phyloP scores from a whole-genome alignment of 2,329 filamentous ascomycete genomes.

The Fusarium scirpi region DNA sequence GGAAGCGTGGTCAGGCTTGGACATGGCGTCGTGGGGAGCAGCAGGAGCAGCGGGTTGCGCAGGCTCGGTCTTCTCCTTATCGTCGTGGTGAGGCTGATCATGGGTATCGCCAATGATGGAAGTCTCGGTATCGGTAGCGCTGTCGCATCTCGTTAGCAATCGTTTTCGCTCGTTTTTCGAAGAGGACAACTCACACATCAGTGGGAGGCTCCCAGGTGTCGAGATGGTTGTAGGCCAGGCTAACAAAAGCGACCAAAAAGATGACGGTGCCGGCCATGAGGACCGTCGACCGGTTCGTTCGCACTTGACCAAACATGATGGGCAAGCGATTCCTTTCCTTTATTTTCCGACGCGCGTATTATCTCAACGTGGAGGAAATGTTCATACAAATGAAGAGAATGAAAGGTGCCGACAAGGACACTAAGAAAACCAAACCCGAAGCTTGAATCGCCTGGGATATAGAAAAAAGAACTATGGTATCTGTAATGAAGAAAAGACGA shows the following conservation, averaged over 20 bases:
- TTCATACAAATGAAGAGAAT: constrained; percentile 24
- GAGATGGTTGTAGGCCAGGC: constrained; percentile 51
- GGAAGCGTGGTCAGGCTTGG: constrained; percentile 26
- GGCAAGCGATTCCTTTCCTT: constrained; percentile 40
- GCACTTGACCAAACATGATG: constrained; percentile 50
- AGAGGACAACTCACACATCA: constrained; percentile 40
- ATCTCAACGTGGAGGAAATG: constrained; percentile 6
- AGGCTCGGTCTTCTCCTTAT: constrained; percentile 4
- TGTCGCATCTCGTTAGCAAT: constrained; percentile 19
- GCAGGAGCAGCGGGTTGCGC: background rate
- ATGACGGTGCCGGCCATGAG: constrained; percentile 49
- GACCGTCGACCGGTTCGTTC: constrained; percentile 49
- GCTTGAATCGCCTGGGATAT: constrained; percentile 23
- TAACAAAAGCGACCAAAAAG: constrained; percentile 50
- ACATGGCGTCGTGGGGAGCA: constrained; percentile 23
- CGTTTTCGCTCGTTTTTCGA: background rate
- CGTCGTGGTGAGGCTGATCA: constrained; percentile 8
- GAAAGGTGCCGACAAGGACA: constrained; percentile 40
- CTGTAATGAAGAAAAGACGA: constrained; percentile 30
- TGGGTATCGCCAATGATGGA: constrained; percentile 25
- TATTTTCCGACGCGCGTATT: background rate
- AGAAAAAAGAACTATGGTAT: constrained; percentile 22
- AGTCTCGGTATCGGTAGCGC: constrained; percentile 43
- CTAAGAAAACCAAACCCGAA: constrained; percentile 35
- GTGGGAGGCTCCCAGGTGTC: constrained; percentile 47